A percentile compares a stretch with the other conserved stretches of the same genome.
Conservation (phyloP, 2,329 filamentous ascomycete genomes). For the Aspergillus tubingensis region DNA sequence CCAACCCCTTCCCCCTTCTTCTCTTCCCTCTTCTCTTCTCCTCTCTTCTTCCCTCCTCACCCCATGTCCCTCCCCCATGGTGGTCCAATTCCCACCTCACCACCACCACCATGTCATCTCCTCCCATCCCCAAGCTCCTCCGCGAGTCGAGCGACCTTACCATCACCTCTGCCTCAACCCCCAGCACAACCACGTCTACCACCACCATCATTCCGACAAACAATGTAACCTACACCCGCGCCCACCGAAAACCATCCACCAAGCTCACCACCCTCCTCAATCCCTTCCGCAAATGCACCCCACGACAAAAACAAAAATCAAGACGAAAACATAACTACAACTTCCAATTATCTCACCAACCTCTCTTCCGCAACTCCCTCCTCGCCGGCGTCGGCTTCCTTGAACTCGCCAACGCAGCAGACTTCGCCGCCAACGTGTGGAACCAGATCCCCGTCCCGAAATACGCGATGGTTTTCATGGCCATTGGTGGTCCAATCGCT, state of each 20-base stretch:
- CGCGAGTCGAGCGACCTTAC: slow-evolving; percentile 9
- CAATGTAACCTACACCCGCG: slow-evolving; percentile 16
- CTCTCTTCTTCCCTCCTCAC: slow-evolving; percentile 3
- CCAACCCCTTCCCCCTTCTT: neutral
- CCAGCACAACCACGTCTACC: slow-evolving; percentile 2
- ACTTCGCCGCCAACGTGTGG: slow-evolving; percentile 62
- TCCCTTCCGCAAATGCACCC: slow-evolving; percentile 11
- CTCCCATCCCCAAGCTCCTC: slow-evolving; percentile 2
- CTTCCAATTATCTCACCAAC: slow-evolving; percentile 17
- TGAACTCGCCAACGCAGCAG: slow-evolving; percentile 58
- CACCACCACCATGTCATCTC: neutral
- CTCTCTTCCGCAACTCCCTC: slow-evolving; percentile 40
- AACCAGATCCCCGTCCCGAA: slow-evolving; percentile 54
- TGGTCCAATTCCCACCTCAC: neutral
- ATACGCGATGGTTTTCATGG: slow-evolving; percentile 54
- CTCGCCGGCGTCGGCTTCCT: slow-evolving; percentile 52
- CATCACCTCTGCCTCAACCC: slow-evolving; percentile 10
- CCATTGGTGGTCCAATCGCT: slow-evolving; percentile 52
- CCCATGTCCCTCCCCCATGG: neutral
- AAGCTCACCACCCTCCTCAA: slow-evolving; percentile 3
- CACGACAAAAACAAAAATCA: neutral
- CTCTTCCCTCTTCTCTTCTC: neutral
- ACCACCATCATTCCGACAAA: no score
- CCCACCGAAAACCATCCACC: slow-evolving; percentile 16
- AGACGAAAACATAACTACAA: no score